Base-by-base conservation (phyloP, 352 stramenopile genomes). In the Pythium aquatile region DNA sequence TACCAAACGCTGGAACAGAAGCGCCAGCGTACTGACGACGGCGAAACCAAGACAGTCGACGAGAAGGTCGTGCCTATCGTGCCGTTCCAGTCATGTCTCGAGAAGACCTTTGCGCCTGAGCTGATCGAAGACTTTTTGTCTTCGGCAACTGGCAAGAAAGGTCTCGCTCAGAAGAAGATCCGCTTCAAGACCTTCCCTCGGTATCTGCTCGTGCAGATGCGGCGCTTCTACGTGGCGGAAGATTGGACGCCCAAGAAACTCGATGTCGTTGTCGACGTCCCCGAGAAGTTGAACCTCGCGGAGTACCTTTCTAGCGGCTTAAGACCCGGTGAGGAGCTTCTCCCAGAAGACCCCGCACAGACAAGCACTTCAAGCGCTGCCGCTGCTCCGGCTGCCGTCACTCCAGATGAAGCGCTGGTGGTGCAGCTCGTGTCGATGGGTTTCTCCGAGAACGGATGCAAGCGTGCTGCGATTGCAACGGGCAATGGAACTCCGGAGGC, bases 231-330 rank as follows among this genome's bases (percentile, higher is more conserved):
- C 71, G 83, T 99, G 16, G 91, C 88, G 53, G 90, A 98, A 51
- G 85, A 97, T 75, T 99, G 97, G 97, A 93, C 90, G 46, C 96
- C 97, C 2, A 96, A 98, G 63, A 99, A 99, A 69, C 76, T 99
- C 42, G 93, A 99, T 65, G 97, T 98, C 5, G 82, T 97, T 7
- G 90, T 99, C n/a, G 88, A 98, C 47, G 91, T 99, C 11, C 96
- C 97, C 0, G 85, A 98, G 63, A 79, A 84, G 6, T 77, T 99
- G 24, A 89, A 81, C 20, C 54, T 94, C 4, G 72, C 24, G 1
- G 62, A 73, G 28, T 98, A 98, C 73, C 67, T 99, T 5, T 88
- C 83, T 17, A 80, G 66, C 26, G 91, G 88, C 13, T 79, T 98
- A 40, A 79, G 95, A 35, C 73, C 76, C 33, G 82, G 85, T 7